phyloP scores from a whole-genome alignment of 2,329 filamentous ascomycete species.

The Penicillium nordicum region DNA sequence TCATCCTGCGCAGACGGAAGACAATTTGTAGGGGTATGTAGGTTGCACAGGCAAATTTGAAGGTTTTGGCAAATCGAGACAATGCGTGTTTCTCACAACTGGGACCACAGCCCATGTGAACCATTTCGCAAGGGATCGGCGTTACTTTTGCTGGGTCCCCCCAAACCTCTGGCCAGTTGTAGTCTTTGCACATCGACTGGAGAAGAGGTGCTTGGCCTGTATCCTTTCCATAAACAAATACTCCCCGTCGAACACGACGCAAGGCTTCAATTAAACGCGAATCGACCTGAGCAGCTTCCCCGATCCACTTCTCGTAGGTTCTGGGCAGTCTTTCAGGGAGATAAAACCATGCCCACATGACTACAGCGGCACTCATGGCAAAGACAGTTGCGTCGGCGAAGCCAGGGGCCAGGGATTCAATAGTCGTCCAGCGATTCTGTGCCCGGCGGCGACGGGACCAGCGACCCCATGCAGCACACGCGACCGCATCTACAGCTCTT shows the following conservation, averaged over 20 bases:
- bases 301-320: conserved; percentile 79
- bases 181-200: conserved; percentile 68
- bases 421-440: conserved; percentile 28
- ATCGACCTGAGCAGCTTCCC: conserved; percentile 71
- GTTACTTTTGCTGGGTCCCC: conserved; percentile 67
- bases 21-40: conserved; percentile 72
- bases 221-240: conserved; percentile 69
- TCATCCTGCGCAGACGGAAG: conserved; percentile 54
- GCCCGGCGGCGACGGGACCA: conserved; percentile 37
- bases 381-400: conserved; percentile 69
- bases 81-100: conserved; percentile 70
- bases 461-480: conserved; percentile 63
- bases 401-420: conserved; percentile 42
- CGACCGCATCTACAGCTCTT: conserved; percentile 67
- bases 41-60: conserved; percentile 70
- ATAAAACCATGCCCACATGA: conserved; percentile 93
- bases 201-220: conserved; percentile 68
- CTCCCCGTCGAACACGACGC: conserved; percentile 60
- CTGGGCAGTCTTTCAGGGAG: conserved; percentile 65
- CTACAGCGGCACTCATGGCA: conserved; percentile 65
- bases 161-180: conserved; percentile 64
- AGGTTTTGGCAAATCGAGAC: conserved; percentile 64
- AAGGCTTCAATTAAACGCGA: conserved; percentile 70
- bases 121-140: conserved; percentile 77
- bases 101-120: conserved; percentile 73